Percentiles rank a stretch among this genome's conserved stretches.
Conservation (phyloP, 208 protist species). For the Porcisia deanei region DNA sequence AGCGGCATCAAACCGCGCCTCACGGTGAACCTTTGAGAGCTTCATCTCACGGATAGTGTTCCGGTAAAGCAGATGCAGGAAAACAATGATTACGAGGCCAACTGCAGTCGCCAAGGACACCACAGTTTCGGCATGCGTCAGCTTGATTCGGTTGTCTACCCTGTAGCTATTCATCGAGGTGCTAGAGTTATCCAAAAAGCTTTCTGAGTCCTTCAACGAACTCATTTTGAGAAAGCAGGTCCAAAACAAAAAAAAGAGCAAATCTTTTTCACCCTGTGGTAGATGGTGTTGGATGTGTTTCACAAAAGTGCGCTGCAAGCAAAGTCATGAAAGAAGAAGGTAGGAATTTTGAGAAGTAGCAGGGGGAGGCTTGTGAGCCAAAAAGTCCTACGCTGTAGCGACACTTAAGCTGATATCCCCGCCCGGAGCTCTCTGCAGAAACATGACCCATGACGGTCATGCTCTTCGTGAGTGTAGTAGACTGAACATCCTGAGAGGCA, state of each 20-base stretch:
- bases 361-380: background rate
- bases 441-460: background rate
- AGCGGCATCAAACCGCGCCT: slow-evolving; percentile 76
- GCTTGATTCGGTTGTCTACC: slow-evolving; percentile 22
- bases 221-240: background rate
- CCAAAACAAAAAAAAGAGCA: background rate
- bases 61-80: slow-evolving; percentile 66
- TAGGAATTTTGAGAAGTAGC: background rate
- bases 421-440: background rate
- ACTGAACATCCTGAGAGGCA: background rate
- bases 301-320: background rate
- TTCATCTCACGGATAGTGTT: slow-evolving; percentile 48
- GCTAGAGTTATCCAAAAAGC: slow-evolving; percentile 2
- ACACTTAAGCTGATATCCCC: too few species aligned
- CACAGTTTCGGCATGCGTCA: slow-evolving; percentile 77
- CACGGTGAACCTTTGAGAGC: slow-evolving; percentile 58
- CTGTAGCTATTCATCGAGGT: background rate
- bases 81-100: slow-evolving; percentile 52
- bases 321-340: background rate
- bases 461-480: background rate
- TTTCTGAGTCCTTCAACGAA: background rate
- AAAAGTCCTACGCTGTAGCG: background rate
- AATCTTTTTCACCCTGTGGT: background rate
- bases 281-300: background rate
- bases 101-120: slow-evolving; percentile 77